phyloP scores from a whole-genome alignment of 208 protist species.

The Leptomonas seymouri region DNA sequence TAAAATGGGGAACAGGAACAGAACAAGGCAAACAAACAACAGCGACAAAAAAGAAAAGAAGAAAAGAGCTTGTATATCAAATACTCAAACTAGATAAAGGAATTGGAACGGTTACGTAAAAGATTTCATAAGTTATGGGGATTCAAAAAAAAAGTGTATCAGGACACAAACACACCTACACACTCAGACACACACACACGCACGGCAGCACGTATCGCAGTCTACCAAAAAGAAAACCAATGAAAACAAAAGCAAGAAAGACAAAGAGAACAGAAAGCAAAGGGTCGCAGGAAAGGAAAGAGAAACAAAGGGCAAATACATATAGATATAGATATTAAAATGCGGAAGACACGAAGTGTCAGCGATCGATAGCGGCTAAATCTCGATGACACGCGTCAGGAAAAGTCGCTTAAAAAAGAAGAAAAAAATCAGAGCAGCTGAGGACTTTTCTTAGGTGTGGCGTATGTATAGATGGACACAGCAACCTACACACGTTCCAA shows the following conservation, averaged over 20 bases:
- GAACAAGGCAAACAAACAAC: neutral
- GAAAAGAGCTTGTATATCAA: conserved; percentile 6
- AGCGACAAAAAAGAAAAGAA: neutral
- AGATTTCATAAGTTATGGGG: conserved; percentile 1
- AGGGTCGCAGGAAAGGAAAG: neutral
- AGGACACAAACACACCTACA: neutral
- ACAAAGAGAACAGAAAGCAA: neutral
- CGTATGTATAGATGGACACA: neutral
- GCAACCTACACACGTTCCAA: neutral
- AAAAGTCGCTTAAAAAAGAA: neutral
- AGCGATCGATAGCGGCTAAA: neutral
- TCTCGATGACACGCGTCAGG: neutral
- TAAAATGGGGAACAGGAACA: neutral
- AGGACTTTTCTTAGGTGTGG: neutral
- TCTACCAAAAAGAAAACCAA: neutral
- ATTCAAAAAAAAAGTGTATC: neutral
- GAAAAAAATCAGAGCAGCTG: no score
- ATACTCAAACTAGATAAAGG: conserved; percentile 11
- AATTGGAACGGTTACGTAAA: conserved; percentile 17
- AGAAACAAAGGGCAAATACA: no score
- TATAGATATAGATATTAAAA: no score
- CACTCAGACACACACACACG: no score
- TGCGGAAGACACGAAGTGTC: no score
- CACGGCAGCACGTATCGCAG: no score
- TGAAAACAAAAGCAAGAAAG: neutral